Base-by-base conservation (phyloP, 257 asterid genomes). In the Capsicum rhomboideum region DNA sequence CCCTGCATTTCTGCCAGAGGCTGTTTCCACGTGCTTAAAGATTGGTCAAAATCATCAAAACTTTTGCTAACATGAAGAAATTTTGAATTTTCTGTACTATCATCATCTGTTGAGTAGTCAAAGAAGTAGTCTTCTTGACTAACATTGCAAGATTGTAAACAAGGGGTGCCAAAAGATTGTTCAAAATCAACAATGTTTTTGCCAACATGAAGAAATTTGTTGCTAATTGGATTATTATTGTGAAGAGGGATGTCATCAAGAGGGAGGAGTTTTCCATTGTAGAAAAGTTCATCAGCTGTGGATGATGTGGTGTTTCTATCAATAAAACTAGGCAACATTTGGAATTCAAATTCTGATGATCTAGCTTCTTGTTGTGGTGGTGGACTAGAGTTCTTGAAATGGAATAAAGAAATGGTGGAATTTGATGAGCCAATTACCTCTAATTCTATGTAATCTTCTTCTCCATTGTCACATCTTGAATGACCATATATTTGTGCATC, bases 241-340 rank as follows among this genome's bases (percentile, higher is more conserved):
- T 88, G 89, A 9, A 91, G 91, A 1, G 97, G 96, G 87, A 91
- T 93, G 83, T 93, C 98, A 74, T 37, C 29, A 84, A 95, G 99
- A n/a, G 99, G 99, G 85, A 95, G 99, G 88, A 95, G 95, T 55
- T 93, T 93, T 0, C 99, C 99, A 90, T 92, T 94, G 91, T 91
- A 92, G 92, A 95, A 95, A 87, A 95, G 99, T 67, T 95, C 94
- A 80, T 95, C 99, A 0, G 99, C 99, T 0, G 98, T 90, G 6
- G 95, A 90, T 16, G 68, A 89, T 6, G 93, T 85, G 79, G 91
- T 83, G 83, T 85, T 93, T 42, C 85, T 87, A 46, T 90, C 91
- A 40, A 91, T 90, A 17, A 93, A 91, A 89, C 86, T 7, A 91
- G 89, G 40, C 59, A 91, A 90, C 87, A 93, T 95, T 69, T 93